Evolutionary conservation across 2,329 filamentous ascomycete species (phyloP), one percentile per base, ranked within the genome.

Genomic region (Phaeosphaeriaceae sp.): DNA sequence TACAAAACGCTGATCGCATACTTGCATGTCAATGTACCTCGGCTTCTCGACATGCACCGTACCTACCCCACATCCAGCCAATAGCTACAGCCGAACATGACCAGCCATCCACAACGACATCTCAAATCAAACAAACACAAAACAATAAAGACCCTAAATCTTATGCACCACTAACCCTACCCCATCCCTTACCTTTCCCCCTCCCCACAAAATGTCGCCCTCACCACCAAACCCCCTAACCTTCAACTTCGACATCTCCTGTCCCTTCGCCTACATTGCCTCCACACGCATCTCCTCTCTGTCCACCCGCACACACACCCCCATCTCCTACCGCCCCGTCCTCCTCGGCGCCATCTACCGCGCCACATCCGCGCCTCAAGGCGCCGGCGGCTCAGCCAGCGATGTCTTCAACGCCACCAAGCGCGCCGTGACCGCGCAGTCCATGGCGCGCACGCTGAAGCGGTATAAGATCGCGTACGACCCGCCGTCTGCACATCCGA

Each of bases 221-320:
- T 19, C 42, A 2, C 21, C 42, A 20, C 42, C 10, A 42, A 42
- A 4, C 4, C 25, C 42, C 19, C 42, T 45, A 45, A 45, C 19
- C n/a, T 74, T 73, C 58, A 66, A 69, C 60, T 73, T 73, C 60
- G 71, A 74, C 56, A 76, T 77, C 25, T 76, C 74, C 9, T 77
- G 74, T 47, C 74, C 74, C 6, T 76, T 75, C 51, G 74, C 74
- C n/a, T 77, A 77, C 62, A 77, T 77, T 51, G 74, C 74, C 11
- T 76, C 71, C 7, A 75, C 72, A 1, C 71, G 73, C 24, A 59
- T 77, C 4, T 56, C 68, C 54, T 59, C 66, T 1, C 71, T 77
- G 33, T 71, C 73, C 10, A 45, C 60, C 15, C 72, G 73, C 13
- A 72, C 72, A 11, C 53, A 58, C 15, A 60, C 71, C 22, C 65